phyloP scores from a whole-genome alignment of 179 eudicot species.

The Spergularia azorica region DNA sequence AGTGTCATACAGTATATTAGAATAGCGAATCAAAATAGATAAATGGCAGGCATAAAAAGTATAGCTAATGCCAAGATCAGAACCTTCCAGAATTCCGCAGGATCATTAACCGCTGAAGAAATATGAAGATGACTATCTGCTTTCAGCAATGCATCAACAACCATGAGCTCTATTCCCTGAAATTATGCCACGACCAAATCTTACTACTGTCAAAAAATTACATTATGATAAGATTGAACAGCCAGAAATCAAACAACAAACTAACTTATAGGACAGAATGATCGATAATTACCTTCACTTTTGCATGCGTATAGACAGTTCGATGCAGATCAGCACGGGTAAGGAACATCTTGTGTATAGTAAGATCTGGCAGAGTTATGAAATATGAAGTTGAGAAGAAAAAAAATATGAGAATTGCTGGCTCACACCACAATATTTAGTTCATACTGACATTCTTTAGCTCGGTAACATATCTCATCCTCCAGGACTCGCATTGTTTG shows the following conservation, averaged over 20 bases:
- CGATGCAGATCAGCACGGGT: constrained; percentile 89
- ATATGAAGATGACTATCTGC: constrained; percentile 67
- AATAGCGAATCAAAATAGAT: neutral
- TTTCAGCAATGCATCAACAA: constrained; percentile 76
- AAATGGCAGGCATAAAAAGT: neutral
- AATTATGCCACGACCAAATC: constrained; percentile 5
- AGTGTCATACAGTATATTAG: neutral
- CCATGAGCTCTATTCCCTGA: constrained; percentile 90
- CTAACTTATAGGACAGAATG: neutral
- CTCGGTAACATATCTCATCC: constrained; percentile 87
- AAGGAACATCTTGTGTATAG: constrained; percentile 73
- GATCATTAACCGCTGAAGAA: constrained; percentile 67
- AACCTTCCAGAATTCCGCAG: constrained; percentile 93
- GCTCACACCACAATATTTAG: constrained; percentile 6
- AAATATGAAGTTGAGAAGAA: constrained; percentile 17
- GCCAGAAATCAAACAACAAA: neutral
- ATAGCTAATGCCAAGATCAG: constrained; percentile 19
- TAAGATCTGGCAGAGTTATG: constrained; percentile 58
- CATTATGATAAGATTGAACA: neutral
- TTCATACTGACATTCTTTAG: constrained; percentile 70
- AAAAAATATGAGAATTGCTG: neutral
- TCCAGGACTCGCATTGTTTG: constrained; percentile 84
- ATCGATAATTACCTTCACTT: constrained; percentile 65
- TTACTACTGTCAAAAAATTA: neutral
- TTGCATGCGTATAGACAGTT: constrained; percentile 84